phyloP scores from a whole-genome alignment of 2,329 filamentous ascomycete genomes.

The Fusarium longipes region DNA sequence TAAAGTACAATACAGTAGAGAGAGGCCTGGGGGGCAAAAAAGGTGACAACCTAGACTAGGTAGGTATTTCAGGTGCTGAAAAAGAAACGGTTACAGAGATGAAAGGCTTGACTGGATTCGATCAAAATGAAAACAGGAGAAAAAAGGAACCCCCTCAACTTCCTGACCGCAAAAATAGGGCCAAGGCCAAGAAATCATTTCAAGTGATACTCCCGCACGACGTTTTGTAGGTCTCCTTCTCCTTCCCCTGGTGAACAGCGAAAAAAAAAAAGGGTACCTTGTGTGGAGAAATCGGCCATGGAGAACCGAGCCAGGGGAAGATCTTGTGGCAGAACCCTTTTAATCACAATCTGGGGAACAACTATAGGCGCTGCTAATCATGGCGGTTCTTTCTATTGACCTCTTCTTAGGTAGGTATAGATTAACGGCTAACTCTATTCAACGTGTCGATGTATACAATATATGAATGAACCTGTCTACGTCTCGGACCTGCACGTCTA shows the following conservation, averaged over 20 bases:
- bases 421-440: not conserved
- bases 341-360: conserved; percentile 5
- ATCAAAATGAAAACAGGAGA: conserved; percentile 10
- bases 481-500: not conserved
- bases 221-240: not conserved
- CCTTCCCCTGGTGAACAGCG: conserved; percentile 18
- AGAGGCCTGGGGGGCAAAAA: too few species aligned
- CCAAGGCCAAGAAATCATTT: conserved; percentile 35
- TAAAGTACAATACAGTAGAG: conserved; percentile 15
- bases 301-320: too few species aligned
- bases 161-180: conserved; percentile 29
- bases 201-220: conserved; percentile 26
- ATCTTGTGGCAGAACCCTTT: not conserved
- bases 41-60: too few species aligned
- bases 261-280: conserved; percentile 15
- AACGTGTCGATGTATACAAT: not conserved
- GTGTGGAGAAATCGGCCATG: conserved; percentile 30
- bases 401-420: not conserved
- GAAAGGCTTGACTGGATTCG: conserved; percentile 3
- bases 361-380: not conserved
- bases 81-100: conserved; percentile 11
- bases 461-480: not conserved
- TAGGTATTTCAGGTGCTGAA: not conserved
- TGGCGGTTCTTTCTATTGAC: not conserved
- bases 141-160: conserved; percentile 12